Conservation (phyloP, 164 flowering plant species). For the Warburgia ugandensis region DNA sequence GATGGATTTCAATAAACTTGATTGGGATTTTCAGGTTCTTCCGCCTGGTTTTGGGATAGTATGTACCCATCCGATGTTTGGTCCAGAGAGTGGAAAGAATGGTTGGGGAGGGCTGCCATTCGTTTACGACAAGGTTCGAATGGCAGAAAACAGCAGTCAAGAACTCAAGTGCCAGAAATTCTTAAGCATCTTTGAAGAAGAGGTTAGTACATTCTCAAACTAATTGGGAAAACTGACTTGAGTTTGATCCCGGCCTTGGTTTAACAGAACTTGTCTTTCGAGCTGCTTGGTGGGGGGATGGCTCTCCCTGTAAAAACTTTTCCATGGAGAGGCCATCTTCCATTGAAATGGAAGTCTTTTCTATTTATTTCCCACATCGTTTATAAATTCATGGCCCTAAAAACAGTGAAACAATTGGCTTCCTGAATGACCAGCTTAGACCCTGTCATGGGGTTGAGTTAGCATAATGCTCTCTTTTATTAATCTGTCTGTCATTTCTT, state of each 20-base stretch:
- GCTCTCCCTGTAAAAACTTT: no score
- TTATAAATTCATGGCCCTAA: no score
- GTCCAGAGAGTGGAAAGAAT: slow-evolving; percentile 33
- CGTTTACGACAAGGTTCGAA: slow-evolving; percentile 27
- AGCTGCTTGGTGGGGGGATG: no score
- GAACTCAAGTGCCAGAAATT: slow-evolving; percentile 20
- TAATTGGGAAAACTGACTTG: neutral
- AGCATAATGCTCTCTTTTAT: no score
- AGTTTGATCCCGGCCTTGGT: no score
- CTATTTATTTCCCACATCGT: neutral
- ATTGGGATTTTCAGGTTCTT: slow-evolving; percentile 17
- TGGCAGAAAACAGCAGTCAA: slow-evolving; percentile 12
- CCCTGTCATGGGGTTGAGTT: no score
- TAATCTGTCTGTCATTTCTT: neutral
- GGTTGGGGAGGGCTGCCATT: slow-evolving; percentile 28
- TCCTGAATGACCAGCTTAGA: no score
- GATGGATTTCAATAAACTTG: neutral
- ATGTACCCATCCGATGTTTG: slow-evolving; percentile 37
- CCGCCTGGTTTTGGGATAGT: slow-evolving; percentile 30
- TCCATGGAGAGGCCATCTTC: no score
- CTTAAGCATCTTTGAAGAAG: slow-evolving; percentile 24
- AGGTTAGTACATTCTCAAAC: slow-evolving; percentile 14
- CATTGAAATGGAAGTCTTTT: no score
- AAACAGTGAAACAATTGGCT: neutral
- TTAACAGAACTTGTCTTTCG: no score